Conservation (phyloP, 2,329 filamentous ascomycete genomes). For the Monosporascus sp. region DNA sequence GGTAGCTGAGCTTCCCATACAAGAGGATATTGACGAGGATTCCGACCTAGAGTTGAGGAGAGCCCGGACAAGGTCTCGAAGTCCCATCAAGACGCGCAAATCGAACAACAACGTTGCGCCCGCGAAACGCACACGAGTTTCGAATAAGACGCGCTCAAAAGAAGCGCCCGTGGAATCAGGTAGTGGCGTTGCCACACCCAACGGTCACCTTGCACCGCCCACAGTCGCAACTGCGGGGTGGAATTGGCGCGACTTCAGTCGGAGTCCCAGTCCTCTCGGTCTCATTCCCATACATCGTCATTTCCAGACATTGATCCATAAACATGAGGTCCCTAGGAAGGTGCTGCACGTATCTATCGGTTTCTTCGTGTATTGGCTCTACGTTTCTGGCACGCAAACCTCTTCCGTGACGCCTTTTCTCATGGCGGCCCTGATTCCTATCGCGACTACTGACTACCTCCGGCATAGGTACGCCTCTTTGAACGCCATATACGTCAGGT, state of each 20-base stretch:
- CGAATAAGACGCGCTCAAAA: conserved; percentile 24
- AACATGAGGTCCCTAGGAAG: conserved; percentile 94
- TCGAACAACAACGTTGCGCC: conserved; percentile 49
- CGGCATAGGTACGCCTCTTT: conserved; percentile 77
- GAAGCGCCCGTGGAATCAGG: conserved; percentile 16
- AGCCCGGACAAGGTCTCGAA: conserved; percentile 66
- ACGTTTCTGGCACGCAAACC: conserved; percentile 72
- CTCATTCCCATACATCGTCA: conserved; percentile 92
- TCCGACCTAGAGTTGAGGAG: conserved; percentile 50
- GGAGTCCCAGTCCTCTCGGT: conserved; percentile 87
- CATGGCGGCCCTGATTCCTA: conserved; percentile 74
- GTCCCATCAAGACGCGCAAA: conserved; percentile 51
- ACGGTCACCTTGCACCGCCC: conserved; percentile 68
- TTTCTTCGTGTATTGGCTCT: conserved; percentile 85
- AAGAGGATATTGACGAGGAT: conserved; percentile 51
- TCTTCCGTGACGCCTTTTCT: conserved; percentile 77
- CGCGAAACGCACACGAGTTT: conserved; percentile 32
- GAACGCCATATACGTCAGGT: conserved; percentile 81
- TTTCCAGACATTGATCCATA: conserved; percentile 89
- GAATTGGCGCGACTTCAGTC: conserved; percentile 81
- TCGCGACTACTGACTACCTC: conserved; percentile 73
- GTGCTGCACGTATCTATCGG: conserved; percentile 92
- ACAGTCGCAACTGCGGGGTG: conserved; percentile 53
- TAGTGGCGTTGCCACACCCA: conserved; percentile 30
- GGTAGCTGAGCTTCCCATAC: conserved; percentile 52